Evolutionary conservation across 441 rosid species (phyloP).

Genomic region (Arabidopsis lyrata): DNA sequence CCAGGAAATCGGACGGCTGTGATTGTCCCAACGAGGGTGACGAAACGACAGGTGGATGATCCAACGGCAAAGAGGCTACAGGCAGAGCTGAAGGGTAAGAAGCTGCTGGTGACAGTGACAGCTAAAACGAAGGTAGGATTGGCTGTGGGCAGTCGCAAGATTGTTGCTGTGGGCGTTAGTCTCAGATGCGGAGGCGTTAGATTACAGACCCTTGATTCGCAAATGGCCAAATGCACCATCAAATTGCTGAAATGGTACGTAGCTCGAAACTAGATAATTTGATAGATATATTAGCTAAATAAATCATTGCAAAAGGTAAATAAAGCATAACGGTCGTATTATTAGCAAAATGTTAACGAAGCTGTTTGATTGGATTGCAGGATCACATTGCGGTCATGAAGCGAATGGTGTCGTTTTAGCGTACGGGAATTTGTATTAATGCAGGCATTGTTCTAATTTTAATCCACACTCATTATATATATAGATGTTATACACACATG

Average conservation of each 20-base stretch:
- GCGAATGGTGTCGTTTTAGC: not conserved
- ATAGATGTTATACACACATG: not conserved
- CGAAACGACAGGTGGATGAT: conserved; percentile 50
- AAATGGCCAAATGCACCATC: conserved; percentile 63
- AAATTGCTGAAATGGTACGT: conserved; percentile 60
- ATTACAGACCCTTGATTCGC: conserved; percentile 50
- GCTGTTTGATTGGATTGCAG: conserved; percentile 32
- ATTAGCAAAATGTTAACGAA: conserved; percentile 1
- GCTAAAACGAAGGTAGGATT: conserved; percentile 57
- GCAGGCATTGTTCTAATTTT: conserved; percentile 7
- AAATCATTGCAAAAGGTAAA: not conserved
- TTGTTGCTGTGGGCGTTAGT: conserved; percentile 51
- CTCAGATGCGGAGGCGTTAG: conserved; percentile 54
- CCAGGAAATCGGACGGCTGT: conserved; percentile 54
- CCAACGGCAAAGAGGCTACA: conserved; percentile 46
- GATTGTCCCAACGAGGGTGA: conserved; percentile 53
- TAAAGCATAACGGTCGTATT: not conserved
- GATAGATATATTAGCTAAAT: not conserved
- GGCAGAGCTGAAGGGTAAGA: conserved; percentile 43
- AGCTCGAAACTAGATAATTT: not conserved
- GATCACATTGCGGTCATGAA: conserved; percentile 40
- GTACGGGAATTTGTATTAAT: no score
- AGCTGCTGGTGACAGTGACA: conserved; percentile 51
- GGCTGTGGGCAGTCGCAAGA: conserved; percentile 44
- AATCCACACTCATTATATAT: not conserved